Evolutionary conservation across 73 alveolate species (phyloP).

Genomic region (Tetrahymena elliotti): DNA sequence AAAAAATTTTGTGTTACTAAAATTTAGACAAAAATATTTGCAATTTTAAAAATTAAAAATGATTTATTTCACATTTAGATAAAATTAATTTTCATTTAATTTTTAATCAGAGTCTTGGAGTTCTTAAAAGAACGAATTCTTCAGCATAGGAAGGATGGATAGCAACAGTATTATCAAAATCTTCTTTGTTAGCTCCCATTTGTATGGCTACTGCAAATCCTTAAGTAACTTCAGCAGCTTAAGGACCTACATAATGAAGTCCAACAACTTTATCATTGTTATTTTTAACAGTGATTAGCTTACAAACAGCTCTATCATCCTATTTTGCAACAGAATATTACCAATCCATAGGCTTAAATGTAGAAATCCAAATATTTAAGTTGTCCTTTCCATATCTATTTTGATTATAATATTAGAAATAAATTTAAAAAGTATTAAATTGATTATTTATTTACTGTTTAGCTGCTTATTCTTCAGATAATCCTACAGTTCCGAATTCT

Average conservation of each 20-base stretch:
- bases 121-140: neutral
- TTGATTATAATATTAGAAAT: neutral
- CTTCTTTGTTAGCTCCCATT: constrained; percentile 89
- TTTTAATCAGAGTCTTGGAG: neutral
- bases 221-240: constrained; percentile 92
- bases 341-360: neutral
- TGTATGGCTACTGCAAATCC: constrained; percentile 84
- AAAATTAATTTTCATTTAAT: too few relatives aligned
- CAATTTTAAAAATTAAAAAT: too few relatives aligned
- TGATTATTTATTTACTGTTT: neutral
- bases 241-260: constrained; percentile 78
- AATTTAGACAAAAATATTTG: too few relatives aligned
- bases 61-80: too few relatives aligned
- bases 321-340: neutral
- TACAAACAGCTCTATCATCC: constrained; percentile 9
- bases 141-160: constrained; percentile 36
- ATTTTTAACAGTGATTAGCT: constrained; percentile 49
- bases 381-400: neutral
- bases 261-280: constrained; percentile 78
- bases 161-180: constrained; percentile 63
- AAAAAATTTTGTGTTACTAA: too few relatives aligned
- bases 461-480: constrained; percentile 73
- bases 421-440: neutral
- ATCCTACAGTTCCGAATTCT: constrained; percentile 94
- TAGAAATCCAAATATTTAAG: neutral